Evolutionary conservation across 441 rosid genomes (phyloP).

Genomic region (Adansonia rubrostipa): DNA sequence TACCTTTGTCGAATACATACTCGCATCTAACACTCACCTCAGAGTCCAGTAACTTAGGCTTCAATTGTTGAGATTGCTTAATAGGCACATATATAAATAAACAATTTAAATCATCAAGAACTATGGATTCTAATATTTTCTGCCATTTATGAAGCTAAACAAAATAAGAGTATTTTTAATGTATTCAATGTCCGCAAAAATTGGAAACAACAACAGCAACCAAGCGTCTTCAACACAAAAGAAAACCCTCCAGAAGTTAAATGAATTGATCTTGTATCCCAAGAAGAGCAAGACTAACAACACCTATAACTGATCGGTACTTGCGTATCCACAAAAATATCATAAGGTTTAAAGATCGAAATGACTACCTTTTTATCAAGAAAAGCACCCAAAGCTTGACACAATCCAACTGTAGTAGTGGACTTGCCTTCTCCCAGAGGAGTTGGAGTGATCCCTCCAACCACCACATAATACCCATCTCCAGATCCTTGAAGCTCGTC

Average conservation of each 20-base stretch:
- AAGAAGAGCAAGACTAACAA: not conserved
- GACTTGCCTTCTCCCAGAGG: slow-evolving; percentile 99
- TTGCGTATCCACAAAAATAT: not conserved
- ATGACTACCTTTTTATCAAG: slow-evolving; percentile 80
- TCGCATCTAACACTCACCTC: too few relatives aligned
- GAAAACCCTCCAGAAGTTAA: slow-evolving; percentile 7
- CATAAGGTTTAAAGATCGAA: slow-evolving; percentile 12
- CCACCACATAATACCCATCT: slow-evolving; percentile 93
- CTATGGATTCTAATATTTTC: not conserved
- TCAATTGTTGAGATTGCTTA: not conserved
- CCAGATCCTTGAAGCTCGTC: slow-evolving; percentile 74
- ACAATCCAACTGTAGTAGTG: slow-evolving; percentile 94
- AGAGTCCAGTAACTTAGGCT: not conserved
- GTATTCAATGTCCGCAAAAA: not conserved
- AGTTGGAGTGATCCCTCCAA: slow-evolving; percentile 98
- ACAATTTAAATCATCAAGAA: not conserved
- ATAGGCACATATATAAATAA: not conserved
- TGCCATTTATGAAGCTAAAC: not conserved
- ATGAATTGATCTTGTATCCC: not conserved
- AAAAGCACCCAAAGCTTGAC: slow-evolving; percentile 95
- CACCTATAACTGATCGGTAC: not conserved
- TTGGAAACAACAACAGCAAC: not conserved
- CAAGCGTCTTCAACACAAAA: not conserved
- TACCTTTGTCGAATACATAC: too few relatives aligned
- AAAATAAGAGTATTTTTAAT: not conserved